Conservation (phyloP, 2,329 filamentous ascomycete genomes). For the Cryphonectria radicalis region DNA sequence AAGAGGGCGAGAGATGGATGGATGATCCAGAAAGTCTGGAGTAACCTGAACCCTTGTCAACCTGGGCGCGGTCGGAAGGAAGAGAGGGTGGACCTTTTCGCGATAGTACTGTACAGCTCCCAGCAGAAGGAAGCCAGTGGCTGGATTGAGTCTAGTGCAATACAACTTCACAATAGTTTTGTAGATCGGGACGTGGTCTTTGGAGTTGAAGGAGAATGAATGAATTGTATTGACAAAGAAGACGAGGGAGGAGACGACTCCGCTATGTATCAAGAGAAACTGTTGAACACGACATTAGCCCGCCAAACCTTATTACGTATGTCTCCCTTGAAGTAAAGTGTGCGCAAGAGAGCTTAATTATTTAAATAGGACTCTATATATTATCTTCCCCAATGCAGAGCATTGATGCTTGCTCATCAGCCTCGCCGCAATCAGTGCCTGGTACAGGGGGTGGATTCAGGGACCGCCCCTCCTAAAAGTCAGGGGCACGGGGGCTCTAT, state of each 20-base stretch:
- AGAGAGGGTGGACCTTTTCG: slow-evolving; percentile 10
- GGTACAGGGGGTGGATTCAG: not conserved
- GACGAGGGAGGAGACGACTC: not conserved
- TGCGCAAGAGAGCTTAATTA: not conserved
- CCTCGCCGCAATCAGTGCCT: not conserved
- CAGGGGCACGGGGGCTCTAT: slow-evolving; percentile 1
- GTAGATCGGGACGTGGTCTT: not conserved
- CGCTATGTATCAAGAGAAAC: not conserved
- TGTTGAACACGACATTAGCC: not conserved
- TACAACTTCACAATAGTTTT: slow-evolving; percentile 5
- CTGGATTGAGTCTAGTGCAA: slow-evolving; percentile 12
- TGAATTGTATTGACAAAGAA: not conserved
- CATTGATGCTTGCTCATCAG: not conserved
- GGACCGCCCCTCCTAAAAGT: not conserved
- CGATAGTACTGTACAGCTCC: slow-evolving; percentile 7
- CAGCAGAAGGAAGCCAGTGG: slow-evolving; percentile 1
- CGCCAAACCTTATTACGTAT: slow-evolving; percentile 4
- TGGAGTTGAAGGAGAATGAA: not conserved
- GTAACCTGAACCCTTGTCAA: slow-evolving; percentile 13
- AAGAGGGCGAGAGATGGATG: not conserved
- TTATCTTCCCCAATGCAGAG: not conserved
- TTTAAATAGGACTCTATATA: not conserved
- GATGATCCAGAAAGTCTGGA: not conserved
- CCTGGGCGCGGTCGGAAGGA: slow-evolving; percentile 18
- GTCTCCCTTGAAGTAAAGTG: not conserved